Conservation (phyloP, 495 filamentous ascomycete species). For the Hamigera avellanea region DNA sequence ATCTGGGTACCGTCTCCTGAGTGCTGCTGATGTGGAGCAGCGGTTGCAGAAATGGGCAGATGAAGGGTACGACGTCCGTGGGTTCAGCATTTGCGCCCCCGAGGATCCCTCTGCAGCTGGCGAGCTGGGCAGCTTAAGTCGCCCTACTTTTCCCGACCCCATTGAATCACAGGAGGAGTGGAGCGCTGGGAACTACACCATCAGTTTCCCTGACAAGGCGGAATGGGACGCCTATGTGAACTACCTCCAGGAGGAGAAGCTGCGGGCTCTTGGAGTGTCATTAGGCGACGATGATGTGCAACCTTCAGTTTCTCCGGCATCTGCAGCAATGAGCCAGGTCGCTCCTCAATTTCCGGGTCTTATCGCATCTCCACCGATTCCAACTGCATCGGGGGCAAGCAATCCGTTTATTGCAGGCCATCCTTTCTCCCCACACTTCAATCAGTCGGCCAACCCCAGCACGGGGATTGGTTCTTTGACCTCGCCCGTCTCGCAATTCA, state of each 20-base stretch:
- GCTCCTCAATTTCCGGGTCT: slow-evolving; percentile 43
- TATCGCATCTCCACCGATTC: slow-evolving; percentile 45
- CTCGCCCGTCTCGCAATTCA: slow-evolving; percentile 41
- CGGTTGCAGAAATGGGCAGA: slow-evolving; percentile 60
- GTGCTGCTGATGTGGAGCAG: slow-evolving; percentile 45
- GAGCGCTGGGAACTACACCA: slow-evolving; percentile 37
- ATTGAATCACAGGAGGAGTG: slow-evolving; percentile 45
- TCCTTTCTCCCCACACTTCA: slow-evolving; percentile 34
- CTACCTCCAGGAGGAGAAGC: slow-evolving; percentile 74
- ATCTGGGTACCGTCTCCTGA: slow-evolving; percentile 47
- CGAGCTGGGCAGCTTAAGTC: slow-evolving; percentile 46
- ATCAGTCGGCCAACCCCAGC: slow-evolving; percentile 43
- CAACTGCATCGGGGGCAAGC: slow-evolving; percentile 30
- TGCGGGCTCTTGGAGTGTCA: slow-evolving; percentile 78
- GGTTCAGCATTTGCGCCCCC: slow-evolving; percentile 51
- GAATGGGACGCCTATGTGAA: slow-evolving; percentile 81
- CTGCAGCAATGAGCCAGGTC: slow-evolving; percentile 49
- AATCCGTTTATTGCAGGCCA: slow-evolving; percentile 26
- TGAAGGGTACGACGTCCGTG: slow-evolving; percentile 61
- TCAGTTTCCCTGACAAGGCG: slow-evolving; percentile 63
- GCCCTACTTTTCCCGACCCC: slow-evolving; percentile 59
- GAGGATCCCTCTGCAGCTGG: slow-evolving; percentile 19
- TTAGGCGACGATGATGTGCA: slow-evolving; percentile 58
- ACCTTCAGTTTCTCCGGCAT: slow-evolving; percentile 63
- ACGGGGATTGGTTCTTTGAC: slow-evolving; percentile 47